Conservation (phyloP, 306 rosid genomes). For the Rubus parviflorus region DNA sequence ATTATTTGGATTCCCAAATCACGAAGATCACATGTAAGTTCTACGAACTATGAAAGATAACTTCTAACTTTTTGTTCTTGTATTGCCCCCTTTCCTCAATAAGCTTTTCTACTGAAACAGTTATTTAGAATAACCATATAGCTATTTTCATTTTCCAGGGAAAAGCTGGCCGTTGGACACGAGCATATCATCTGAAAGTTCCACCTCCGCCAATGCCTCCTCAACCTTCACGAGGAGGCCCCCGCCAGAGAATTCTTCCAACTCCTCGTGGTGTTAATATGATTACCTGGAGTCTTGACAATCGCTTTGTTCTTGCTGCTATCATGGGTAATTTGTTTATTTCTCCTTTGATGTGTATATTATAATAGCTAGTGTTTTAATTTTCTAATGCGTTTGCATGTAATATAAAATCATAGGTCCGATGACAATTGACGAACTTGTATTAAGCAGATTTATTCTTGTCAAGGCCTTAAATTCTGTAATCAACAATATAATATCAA, state of each 20-base stretch:
- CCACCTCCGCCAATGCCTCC: constrained; percentile 99
- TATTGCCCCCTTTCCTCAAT: neutral
- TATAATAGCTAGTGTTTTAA: neutral
- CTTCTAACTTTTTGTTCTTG: constrained; percentile 19
- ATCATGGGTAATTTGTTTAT: constrained; percentile 67
- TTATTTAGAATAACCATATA: constrained; percentile 21
- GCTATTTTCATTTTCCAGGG: constrained; percentile 50
- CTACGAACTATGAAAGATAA: constrained; percentile 19
- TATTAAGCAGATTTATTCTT: constrained; percentile 1
- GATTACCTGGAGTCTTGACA: constrained; percentile 98
- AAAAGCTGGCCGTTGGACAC: constrained; percentile 91
- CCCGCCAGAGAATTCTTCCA: constrained; percentile 95
- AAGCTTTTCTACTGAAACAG: neutral
- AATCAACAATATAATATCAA: constrained; percentile 28
- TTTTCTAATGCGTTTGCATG: constrained; percentile 16
- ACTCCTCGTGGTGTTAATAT: constrained; percentile 99
- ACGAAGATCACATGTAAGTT: constrained; percentile 89
- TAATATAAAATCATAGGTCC: neutral
- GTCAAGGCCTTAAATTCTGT: constrained; percentile 12
- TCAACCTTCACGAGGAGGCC: constrained; percentile 93
- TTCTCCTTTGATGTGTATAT: constrained; percentile 21
- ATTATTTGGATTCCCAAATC: constrained; percentile 96
- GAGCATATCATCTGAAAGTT: constrained; percentile 97
- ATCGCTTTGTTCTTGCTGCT: constrained; percentile 99
- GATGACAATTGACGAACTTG: neutral